Evolutionary conservation across 129 eudicot genomes (phyloP), one percentile per base, ranked within the genome.

Genomic region (Centaurea solstitialis): DNA sequence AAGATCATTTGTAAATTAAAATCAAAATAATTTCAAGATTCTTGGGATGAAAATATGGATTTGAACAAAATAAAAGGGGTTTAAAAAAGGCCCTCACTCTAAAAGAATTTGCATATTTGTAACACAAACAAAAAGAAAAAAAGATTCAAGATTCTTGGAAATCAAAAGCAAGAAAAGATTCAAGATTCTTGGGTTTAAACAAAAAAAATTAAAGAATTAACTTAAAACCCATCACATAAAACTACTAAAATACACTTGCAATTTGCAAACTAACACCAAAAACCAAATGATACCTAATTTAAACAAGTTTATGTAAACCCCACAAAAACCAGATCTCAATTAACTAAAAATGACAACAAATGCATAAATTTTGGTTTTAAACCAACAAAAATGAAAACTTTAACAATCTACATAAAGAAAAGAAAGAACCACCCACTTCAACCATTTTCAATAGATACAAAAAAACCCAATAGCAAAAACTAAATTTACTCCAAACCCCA

Each of bases 401-500:
- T 68, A 53, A 50, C 2, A 69, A 41, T 40, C 41, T 64, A 13
- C 33, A 71, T 23, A 30, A 23, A 20, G 17, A 9, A 28, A 7
- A 73, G 41, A 1, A 41, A 15, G 17, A 73, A 45, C n/a, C 24
- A 9, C 77, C 68, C 47, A 79, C 23, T 70, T 78, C 76, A 28
- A 43, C 35, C 37, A 47, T 37, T 70, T 65, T 24, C 11, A 15
- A 68, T 41, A 5, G 39, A 20, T 15, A 12, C 61, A 26, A 23
- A 17, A 79, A 69, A 39, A 23, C 0, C 9, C 23, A 57, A 57
- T 17, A 57, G 65, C 3, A n/a, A n/a, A 17, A 17, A 57, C 6
- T 3, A 45, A 66, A 67, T 79, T 79, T 70, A 70, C 84, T 24
- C 78, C 9, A 80, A 74, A 81, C 75, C 61, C 82, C 75, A 65